phyloP scores from a whole-genome alignment of 1,139 yeast species.

The Ogataea hybrid region DNA sequence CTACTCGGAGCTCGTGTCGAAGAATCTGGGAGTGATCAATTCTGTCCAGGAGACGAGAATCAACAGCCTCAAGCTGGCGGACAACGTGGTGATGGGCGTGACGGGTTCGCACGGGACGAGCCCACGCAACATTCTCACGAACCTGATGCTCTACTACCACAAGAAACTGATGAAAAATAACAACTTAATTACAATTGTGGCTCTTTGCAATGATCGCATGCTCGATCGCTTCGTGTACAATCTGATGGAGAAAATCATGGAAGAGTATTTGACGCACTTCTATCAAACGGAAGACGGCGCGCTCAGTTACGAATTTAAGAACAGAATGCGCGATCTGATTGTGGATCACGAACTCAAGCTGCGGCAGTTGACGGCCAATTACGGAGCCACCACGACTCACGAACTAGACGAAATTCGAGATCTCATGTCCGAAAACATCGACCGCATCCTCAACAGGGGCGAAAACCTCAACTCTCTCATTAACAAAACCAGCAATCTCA shows the following conservation, averaged over 20 bases:
- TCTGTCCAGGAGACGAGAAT: conserved; percentile 36
- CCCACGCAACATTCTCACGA: conserved; percentile 14
- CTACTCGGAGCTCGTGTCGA: conserved; percentile 54
- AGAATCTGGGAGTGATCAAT: conserved; percentile 53
- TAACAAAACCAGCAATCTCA: conserved; percentile 77
- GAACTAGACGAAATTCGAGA: conserved; percentile 55
- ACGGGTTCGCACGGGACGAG: conserved; percentile 7
- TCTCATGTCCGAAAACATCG: conserved; percentile 69
- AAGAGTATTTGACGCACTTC: conserved; percentile 35
- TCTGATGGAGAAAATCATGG: conserved; percentile 48
- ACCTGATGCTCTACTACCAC: conserved; percentile 46
- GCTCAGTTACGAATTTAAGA: conserved; percentile 42
- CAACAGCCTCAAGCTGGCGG: conserved; percentile 28
- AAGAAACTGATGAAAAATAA: conserved; percentile 43
- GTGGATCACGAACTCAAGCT: conserved; percentile 48
- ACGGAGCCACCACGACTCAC: conserved; percentile 46
- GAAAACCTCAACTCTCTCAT: conserved; percentile 74
- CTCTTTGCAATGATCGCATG: conserved; percentile 44
- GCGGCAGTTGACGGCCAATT: conserved; percentile 27
- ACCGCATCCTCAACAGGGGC: conserved; percentile 71
- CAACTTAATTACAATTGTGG: conserved; percentile 50
- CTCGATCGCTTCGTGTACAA: conserved; percentile 46
- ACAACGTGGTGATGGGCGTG: conserved; percentile 14
- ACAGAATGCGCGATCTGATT: conserved; percentile 51
- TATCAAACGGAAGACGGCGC: conserved; percentile 25